These are phyloP conservation scores for Wolfiporia cocos DNA, from an alignment of 1,284 basidiomycete genomes.

Conservation along the genomic window DNA sequence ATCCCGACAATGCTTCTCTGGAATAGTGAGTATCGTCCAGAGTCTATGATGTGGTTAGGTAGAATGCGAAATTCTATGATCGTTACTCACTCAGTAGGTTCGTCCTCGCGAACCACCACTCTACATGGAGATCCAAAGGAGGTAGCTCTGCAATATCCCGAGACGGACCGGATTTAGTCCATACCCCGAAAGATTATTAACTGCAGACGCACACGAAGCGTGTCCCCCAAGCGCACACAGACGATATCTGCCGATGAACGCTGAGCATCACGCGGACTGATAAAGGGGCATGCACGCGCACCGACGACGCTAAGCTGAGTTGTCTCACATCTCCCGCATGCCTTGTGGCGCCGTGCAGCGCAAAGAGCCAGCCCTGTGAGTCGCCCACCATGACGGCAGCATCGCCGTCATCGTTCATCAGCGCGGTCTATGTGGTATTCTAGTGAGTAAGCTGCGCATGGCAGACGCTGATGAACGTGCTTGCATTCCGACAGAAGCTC, in stretches of 20 bases:
- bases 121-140: slow-evolving; percentile 44
- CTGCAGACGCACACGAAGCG: slow-evolving; percentile 3
- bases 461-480: neutral
- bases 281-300: slow-evolving; percentile 8
- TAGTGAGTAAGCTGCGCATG: neutral
- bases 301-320: slow-evolving; percentile 18
- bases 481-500: neutral
- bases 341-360: too few species aligned
- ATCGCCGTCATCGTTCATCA: neutral
- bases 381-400: slow-evolving; percentile 1
- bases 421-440: neutral
- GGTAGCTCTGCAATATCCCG: slow-evolving; percentile 33
- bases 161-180: neutral
- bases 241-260: slow-evolving; percentile 4
- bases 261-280: neutral
- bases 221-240: slow-evolving; percentile 6
- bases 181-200: neutral
- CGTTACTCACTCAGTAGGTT: neutral
- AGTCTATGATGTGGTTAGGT: neutral
- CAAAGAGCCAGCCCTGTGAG: slow-evolving; percentile 1
- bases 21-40: slow-evolving; percentile 29
- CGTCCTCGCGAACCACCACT: slow-evolving; percentile 39
- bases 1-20: slow-evolving; percentile 40
- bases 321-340: too few species aligned
- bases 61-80: neutral